Percentiles rank a stretch among this genome's conserved stretches.
Conservation (phyloP, 2,329 filamentous ascomycete species). For the Aspergillus carbonarius region DNA sequence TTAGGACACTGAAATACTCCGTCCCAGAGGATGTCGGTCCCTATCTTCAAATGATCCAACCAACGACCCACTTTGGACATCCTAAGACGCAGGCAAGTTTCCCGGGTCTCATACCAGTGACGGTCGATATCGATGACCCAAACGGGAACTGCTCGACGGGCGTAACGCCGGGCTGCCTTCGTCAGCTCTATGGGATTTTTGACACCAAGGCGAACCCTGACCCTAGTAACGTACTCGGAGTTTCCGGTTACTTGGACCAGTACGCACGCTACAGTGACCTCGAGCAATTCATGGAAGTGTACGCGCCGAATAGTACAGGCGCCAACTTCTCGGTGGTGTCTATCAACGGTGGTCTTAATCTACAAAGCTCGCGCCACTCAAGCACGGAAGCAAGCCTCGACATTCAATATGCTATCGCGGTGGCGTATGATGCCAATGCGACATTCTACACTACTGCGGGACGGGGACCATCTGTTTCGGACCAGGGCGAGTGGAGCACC, state of each 20-base stretch:
- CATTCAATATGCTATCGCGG: conserved; percentile 59
- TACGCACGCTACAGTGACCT: conserved; percentile 57
- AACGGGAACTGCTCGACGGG: conserved; percentile 38
- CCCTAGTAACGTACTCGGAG: conserved; percentile 42
- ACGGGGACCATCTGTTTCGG: conserved; percentile 51
- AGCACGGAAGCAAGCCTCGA: conserved; percentile 64
- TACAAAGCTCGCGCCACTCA: conserved; percentile 44
- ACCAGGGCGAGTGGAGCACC: conserved; percentile 42
- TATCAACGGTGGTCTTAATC: conserved; percentile 57
- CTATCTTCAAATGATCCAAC: conserved; percentile 63
- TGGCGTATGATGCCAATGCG: conserved; percentile 56
- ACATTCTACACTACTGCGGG: conserved; percentile 62
- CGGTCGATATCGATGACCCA: conserved; percentile 18
- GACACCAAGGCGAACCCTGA: conserved; percentile 30
- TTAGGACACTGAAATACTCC: conserved; percentile 61
- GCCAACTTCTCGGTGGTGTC: conserved; percentile 58
- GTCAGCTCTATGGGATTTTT: conserved; percentile 50
- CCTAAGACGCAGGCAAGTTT: conserved; percentile 45
- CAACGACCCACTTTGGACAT: conserved; percentile 62
- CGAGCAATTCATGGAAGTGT: conserved; percentile 55
- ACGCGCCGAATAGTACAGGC: conserved; percentile 52
- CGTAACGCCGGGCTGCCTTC: conserved; percentile 52
- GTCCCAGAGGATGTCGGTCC: conserved; percentile 56
- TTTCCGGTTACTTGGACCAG: conserved; percentile 52
- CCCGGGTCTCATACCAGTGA: conserved; percentile 23